A percentile compares a stretch with the other conserved stretches of the same genome.
phyloP scores from a whole-genome alignment of 768 basidiomycete genomes.

The Tylopilus vinaceipallidus region DNA sequence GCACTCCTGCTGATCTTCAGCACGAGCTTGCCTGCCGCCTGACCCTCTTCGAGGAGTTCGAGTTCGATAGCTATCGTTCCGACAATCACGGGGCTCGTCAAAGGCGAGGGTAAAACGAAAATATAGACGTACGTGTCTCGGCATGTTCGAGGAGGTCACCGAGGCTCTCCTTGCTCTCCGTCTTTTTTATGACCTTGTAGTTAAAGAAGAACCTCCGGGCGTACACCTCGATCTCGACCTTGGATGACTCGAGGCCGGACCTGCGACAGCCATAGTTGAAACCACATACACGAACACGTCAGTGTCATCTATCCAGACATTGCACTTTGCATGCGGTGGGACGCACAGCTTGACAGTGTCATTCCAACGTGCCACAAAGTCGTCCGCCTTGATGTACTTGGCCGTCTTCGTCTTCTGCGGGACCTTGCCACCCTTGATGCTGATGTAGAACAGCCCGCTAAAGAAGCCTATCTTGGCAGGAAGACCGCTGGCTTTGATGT shows the following conservation, averaged over 20 bases:
- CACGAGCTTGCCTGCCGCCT: slow-evolving; percentile 28
- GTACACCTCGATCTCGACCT: slow-evolving; percentile 34
- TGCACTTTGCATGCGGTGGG: not conserved
- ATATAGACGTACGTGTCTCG: slow-evolving; percentile 24
- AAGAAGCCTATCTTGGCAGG: slow-evolving; percentile 33
- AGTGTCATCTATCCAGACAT: not conserved
- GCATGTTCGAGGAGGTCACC: slow-evolving; percentile 33
- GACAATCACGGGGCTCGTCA: not conserved
- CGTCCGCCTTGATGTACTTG: slow-evolving; percentile 25
- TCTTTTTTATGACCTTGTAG: slow-evolving; percentile 35
- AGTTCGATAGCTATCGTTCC: slow-evolving; percentile 25
- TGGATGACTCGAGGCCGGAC: slow-evolving; percentile 32
- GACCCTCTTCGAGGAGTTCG: slow-evolving; percentile 31
- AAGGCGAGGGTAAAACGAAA: not conserved
- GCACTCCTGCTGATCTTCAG: slow-evolving; percentile 27
- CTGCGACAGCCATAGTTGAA: slow-evolving; percentile 8
- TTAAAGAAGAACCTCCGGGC: slow-evolving; percentile 32
- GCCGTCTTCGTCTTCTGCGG: slow-evolving; percentile 27
- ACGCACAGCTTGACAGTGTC: slow-evolving; percentile 29
- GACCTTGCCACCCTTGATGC: slow-evolving; percentile 28
- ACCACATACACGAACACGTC: not conserved
- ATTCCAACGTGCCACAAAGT: slow-evolving; percentile 29
- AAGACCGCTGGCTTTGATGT: slow-evolving; percentile 35
- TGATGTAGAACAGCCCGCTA: slow-evolving; percentile 27
- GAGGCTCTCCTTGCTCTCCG: slow-evolving; percentile 32